These are phyloP conservation scores for Pseudognaphalium luteoalbum DNA, from an alignment of 129 eudicot species.

Conservation along the genomic window DNA sequence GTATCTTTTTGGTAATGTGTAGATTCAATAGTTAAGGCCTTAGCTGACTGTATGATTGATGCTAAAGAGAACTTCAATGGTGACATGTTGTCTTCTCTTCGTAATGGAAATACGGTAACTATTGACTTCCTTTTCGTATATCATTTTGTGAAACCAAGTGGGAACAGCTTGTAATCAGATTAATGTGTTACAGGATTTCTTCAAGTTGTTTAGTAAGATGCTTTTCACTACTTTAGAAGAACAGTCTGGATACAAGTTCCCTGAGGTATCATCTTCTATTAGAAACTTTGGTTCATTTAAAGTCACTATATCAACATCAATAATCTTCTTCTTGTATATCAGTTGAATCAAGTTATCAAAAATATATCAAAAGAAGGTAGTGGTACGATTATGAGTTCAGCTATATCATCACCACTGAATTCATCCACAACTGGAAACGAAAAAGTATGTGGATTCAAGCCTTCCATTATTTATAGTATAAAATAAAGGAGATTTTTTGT, in stretches of 20 bases:
- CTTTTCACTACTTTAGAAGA: constrained; percentile 66
- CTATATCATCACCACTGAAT: constrained; percentile 27
- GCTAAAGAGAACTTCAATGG: constrained; percentile 79
- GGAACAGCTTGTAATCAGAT: background rate
- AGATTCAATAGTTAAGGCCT: constrained; percentile 62
- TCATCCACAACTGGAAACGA: constrained; percentile 30
- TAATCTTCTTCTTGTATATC: constrained; percentile 2
- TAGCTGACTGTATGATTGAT: constrained; percentile 62
- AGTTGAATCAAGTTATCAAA: constrained; percentile 42
- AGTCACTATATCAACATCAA: constrained; percentile 6
- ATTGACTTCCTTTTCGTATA: background rate
- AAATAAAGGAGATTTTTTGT: background rate
- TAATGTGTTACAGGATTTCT: constrained; percentile 48
- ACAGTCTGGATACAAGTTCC: constrained; percentile 42
- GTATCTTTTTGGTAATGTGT: constrained; percentile 1
- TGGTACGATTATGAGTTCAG: constrained; percentile 31
- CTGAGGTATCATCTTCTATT: constrained; percentile 40
- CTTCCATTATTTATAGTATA: background rate
- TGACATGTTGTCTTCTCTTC: constrained; percentile 57
- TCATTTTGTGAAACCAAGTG: background rate
- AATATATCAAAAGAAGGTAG: constrained; percentile 40
- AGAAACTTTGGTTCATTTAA: background rate
- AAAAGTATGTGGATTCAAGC: constrained; percentile 38
- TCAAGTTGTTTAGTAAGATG: constrained; percentile 50
- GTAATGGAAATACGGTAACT: constrained; percentile 61